Evolutionary conservation across 148 eudicot species (phyloP), one percentile per base, ranked within the genome.

Genomic region (Chenopodium suecicum): DNA sequence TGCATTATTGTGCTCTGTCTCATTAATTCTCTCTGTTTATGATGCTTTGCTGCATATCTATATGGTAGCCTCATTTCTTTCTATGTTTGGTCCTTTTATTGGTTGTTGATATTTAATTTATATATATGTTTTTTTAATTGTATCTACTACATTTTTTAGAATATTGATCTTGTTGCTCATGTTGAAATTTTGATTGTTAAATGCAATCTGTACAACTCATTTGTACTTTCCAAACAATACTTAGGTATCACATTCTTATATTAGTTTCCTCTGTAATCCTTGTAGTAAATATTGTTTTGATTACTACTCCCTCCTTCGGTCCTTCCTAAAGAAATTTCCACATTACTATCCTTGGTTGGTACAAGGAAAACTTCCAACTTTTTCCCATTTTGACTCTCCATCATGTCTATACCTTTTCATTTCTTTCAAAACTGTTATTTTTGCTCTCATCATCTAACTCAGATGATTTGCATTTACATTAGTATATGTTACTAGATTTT

Each of bases 1-100:
- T 64, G 52, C 54, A 31, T 60, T 50, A 16, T 79, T 73, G 13
- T 58, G 44, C 75, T 63, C 22, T 70, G 11, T 82, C 27, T 77
- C 52, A 19, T 77, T 56, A 16, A 34, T 7, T 9, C 46, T 65
- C 46, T 62, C 56, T 20, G 27, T 50, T 58, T 41, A 25, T 52
- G 52, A 54, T 31, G 25, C 41, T 19, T 56, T 60, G 70, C 34
- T 81, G 44, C 23, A 4, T 64, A 23, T 72, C 4, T 54, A 20
- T 64, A 4, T 41, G 12, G 16, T 46, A 64, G 2, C 41, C 31
- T 4, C 41, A 27, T 9, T 37, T 2, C 20, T 70, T 41, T 73
- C 47, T 37, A 4, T 76, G 2, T 11, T 63, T 1, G 6, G 9
- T 37, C 10, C 65, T 19, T 62, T n/a, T 1, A 37, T 32, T 16